Evolutionary conservation across 75 land plant species (phyloP).

Genomic region (Cryptomeria japonica): DNA sequence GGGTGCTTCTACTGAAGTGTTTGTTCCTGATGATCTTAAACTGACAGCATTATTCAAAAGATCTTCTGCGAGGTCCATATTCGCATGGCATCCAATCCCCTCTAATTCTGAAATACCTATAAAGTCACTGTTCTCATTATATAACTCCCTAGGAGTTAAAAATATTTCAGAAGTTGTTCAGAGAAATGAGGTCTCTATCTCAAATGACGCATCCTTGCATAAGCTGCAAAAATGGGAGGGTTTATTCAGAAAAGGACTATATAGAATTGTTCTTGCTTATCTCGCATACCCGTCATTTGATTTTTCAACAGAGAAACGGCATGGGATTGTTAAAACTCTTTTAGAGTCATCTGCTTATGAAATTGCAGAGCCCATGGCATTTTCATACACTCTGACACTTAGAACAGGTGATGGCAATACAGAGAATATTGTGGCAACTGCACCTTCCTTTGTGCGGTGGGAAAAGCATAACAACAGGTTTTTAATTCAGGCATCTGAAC

Average conservation of each 20-base stretch:
- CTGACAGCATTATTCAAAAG: conserved; percentile 33
- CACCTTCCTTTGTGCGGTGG: conserved; percentile 28
- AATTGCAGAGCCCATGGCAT: conserved; percentile 20
- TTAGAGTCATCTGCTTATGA: conserved; percentile 16
- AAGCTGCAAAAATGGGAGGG: conserved; percentile 4
- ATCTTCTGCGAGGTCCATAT: not conserved
- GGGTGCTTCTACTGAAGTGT: conserved; percentile 26
- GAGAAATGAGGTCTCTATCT: conserved; percentile 13
- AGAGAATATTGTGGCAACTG: not conserved
- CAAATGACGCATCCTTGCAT: not conserved
- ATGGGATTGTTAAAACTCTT: conserved; percentile 19
- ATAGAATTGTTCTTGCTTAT: conserved; percentile 31
- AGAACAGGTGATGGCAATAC: conserved; percentile 14
- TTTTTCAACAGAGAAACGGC: conserved; percentile 28
- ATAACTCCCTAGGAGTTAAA: conserved; percentile 30
- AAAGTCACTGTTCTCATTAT: conserved; percentile 27
- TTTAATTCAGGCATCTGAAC: conserved; percentile 6
- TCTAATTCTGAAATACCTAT: conserved; percentile 15
- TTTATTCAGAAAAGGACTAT: conserved; percentile 19
- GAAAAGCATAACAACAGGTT: conserved; percentile 31
- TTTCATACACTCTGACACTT: conserved; percentile 24
- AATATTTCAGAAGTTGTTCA: conserved; percentile 33
- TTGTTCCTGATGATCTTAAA: conserved; percentile 47
- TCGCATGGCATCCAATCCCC: conserved; percentile 42
- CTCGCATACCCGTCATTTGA: conserved; percentile 28